Evolutionary conservation across 768 basidiomycete species (phyloP), one percentile per base, ranked within the genome.

Genomic region (Termitomyces sp.): DNA sequence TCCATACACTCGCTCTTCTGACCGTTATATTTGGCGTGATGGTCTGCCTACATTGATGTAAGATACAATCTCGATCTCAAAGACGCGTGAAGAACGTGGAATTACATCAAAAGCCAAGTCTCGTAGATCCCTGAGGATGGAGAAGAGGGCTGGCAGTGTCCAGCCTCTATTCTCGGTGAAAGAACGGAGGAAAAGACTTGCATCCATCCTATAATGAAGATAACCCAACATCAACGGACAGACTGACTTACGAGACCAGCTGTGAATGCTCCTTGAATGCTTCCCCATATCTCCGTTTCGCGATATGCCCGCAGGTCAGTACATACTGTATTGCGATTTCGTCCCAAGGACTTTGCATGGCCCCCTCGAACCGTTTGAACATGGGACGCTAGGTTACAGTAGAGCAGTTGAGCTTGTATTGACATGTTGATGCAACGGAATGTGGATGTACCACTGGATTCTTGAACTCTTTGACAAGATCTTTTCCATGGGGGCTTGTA

Each of bases 271-370:
- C 89, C 62, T 85, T 88, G 71, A 92, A 94, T 33, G 91, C 92
- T 43, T 90, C 89, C 26, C 71, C 77, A 22, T 80, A 78, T 43
- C 86, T 77, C 64, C 84, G 81, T 64, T 84, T 87, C 41, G 84
- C 85, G 40, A 86, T 79, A 69, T 89, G 81, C 32, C 81, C 80
- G 59, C 88, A 86, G 24, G 87, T 85, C 63, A 92, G 72, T 18
- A 92, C 84, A 68, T 93, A 93, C 67, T 90, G 86, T 50, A 92
- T 82, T 8, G 88, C 84, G 63, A 94, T 87, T 53, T 93, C 92
- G 60, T 92, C 90, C 90, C 92, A 94, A 6, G 92, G 92, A 48
- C 70, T 73, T 55, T 82, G 78, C 66, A 93, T 81, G 55, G 79
- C 79, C 10, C 84, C 87, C 64, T 85, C 78, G 64, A 87, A 89